Base-by-base conservation (phyloP, 306 rosid species). In the Potentilla sterilis region DNA sequence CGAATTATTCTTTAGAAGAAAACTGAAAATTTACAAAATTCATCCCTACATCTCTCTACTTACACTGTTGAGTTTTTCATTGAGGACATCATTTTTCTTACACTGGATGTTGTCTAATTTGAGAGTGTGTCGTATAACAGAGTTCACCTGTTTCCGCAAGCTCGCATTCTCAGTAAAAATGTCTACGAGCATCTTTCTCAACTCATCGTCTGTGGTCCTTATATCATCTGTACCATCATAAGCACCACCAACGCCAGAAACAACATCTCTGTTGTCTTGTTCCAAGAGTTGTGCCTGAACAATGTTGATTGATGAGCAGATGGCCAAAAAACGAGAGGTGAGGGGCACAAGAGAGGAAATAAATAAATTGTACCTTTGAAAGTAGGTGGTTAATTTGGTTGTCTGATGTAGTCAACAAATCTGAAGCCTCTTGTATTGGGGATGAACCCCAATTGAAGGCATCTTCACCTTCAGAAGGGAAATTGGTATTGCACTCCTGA, bases 121-220 rank as follows among this genome's bases (percentile, higher is more conserved):
- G 79, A 83, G 84, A 76, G 90, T 80, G 51, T 59, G 81, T 64
- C 83, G 83, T 58, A 88, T 54, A 48, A 86, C 42, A 28, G 75
- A 69, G 74, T 86, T 94, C 66, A 93, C 87, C 93, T 86, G 92
- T 86, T 89, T 94, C 86, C 97, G 88, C 88, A 94, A 83, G 82
- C 88, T 87, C 55, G 88, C 91, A 68, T 87, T 90, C 66, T 94
- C 97, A 0, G 82, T 42, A 80, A 94, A 85, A 73, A 92, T 75
- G 69, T 88, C 92, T 42, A 85, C 81, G 42, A 94, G 78, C 71
- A 85, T 57, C 89, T 83, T 95, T 81, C 90, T 83, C 83, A 95
- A 40, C 78, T 87, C 96, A 52, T 81, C 87, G 35, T 89, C 95
- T 69, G 74, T 70, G 51, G 79, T 75, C 58, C 65, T 73, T 6